phyloP scores from a whole-genome alignment of 768 basidiomycete species.

The Serendipita vermifera region DNA sequence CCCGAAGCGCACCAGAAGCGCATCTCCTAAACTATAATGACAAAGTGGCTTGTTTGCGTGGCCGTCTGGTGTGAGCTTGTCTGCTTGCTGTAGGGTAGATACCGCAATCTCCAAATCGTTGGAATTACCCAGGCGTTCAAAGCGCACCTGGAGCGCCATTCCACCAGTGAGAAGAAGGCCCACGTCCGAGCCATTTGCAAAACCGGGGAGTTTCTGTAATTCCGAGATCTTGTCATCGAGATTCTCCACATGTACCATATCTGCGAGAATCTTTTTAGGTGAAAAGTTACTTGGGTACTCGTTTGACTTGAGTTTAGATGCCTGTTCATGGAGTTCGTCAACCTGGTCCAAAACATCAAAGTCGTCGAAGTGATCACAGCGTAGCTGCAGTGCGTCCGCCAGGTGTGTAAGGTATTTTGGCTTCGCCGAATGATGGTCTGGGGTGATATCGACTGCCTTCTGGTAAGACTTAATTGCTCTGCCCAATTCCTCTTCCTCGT shows the following conservation, averaged over 20 bases:
- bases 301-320: conserved; percentile 14
- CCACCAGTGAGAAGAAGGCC: not conserved
- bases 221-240: too few species aligned
- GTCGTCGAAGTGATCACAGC: conserved; percentile 19
- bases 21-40: too few species aligned
- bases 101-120: not conserved
- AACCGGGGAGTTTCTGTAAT: too few species aligned
- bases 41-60: not conserved
- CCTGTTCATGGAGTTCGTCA: conserved; percentile 13
- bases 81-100: not conserved
- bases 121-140: not conserved
- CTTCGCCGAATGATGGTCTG: not conserved
- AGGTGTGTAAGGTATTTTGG: not conserved
- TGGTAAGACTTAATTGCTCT: not conserved
- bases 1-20: not conserved
- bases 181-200: too few species aligned
- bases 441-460: not conserved
- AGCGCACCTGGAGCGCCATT: not conserved
- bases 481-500: not conserved
- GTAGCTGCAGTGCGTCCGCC: not conserved
- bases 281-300: not conserved
- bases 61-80: not conserved
- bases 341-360: conserved; percentile 20
- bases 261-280: too few species aligned
- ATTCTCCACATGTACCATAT: too few species aligned